phyloP scores from a whole-genome alignment of 2,329 filamentous ascomycete genomes.

The Cryphonectria parasitica region DNA sequence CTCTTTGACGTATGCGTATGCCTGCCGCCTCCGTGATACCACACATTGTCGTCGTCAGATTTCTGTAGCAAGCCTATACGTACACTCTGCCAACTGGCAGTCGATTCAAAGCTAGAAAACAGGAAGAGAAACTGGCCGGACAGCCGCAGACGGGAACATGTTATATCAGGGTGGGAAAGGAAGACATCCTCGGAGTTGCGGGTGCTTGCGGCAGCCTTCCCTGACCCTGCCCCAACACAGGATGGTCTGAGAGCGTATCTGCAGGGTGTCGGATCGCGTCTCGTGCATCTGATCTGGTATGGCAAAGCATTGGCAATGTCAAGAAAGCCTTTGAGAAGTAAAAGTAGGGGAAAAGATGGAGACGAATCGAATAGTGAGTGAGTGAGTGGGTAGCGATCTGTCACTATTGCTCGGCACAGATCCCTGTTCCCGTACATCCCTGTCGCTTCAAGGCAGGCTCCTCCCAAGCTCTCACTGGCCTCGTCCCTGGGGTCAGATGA shows the following conservation, averaged over 20 bases:
- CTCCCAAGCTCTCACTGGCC: neutral
- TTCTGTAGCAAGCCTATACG: neutral
- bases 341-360: neutral
- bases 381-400: neutral
- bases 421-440: slow-evolving; percentile 14
- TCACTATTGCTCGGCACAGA: slow-evolving; percentile 15
- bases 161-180: neutral
- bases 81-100: neutral
- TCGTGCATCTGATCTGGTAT: neutral
- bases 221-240: neutral
- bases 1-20: neutral
- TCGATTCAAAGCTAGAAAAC: neutral
- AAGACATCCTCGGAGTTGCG: neutral
- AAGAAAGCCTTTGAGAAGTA: neutral
- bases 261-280: neutral
- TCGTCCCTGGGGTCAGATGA: neutral
- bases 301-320: neutral
- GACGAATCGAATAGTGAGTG: neutral
- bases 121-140: neutral
- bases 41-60: neutral
- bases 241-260: neutral
- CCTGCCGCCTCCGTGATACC: neutral
- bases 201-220: neutral
- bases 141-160: neutral
- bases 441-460: neutral